Base-by-base conservation (phyloP, 2,329 filamentous ascomycete genomes). In the Talaromyces funiculosus region DNA sequence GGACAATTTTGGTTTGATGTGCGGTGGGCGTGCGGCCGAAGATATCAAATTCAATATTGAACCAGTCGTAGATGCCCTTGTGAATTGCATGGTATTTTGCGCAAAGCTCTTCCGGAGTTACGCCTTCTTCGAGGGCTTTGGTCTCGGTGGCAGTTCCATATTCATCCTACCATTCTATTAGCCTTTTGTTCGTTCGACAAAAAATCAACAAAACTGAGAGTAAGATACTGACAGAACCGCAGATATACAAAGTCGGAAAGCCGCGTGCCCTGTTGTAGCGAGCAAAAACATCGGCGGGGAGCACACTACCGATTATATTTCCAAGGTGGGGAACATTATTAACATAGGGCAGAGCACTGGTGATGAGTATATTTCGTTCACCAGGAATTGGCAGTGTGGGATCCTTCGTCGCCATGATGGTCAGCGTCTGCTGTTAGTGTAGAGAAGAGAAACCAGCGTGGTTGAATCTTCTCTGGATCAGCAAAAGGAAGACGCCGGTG, bases 91-190 rank as follows among this genome's bases (percentile, higher is more conserved):
- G 90, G 80, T 95, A 97, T 79, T 97, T 95, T 76, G 90, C 86
- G 80, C 93, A 97, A 12, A 97, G 85, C 71, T 92, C 84, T 69
- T 89, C 83, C 22, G 93, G 92, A 12, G 88, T 91, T 64, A 92
- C 81, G 14, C 88, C 88, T 73, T 94, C 91, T 73, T 96, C 91
- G 42, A 97, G 85, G 4, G 93, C 93, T 79, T 96, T 96, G 26
- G 93, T 96, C 77, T 97, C 93, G 33, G 92, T 96, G 22, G 93
- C 92, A 12, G 93, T 97, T 61, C 93, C 93, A 75, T 97, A 97
- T 77, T 97, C 90, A 78, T 97, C 93, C 56, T 55, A 47, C 53
- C 3, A 5, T 42, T 9, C 12, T 26, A 45, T 45, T 26, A 45
- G 42, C 42, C 20, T 45, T n/a, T n/a, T 12, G 8, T 45, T 8